Evolutionary conservation across 1,284 basidiomycete species (phyloP), one percentile per base, ranked within the genome.

Genomic region (Apiotrichum sp.): DNA sequence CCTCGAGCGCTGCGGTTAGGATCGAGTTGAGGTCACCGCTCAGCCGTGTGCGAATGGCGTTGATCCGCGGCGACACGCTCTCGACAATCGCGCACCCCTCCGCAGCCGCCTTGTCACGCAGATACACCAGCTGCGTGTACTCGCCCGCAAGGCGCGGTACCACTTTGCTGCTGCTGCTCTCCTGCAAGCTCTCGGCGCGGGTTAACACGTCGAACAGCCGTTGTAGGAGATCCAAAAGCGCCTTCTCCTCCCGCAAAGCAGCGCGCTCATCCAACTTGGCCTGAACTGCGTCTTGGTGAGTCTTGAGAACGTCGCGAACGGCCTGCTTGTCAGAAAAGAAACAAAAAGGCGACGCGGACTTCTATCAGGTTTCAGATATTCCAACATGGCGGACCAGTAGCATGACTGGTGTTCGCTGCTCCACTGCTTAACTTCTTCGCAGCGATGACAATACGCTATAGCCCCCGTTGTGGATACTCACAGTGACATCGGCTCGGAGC

Each of bases 121-220:
- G 87, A 71, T 97, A 98, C 38, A 91, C 79, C n/a, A 97, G 80
- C 70, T 97, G 92, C 3, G 84, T 89, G 70, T 93, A 96, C 73
- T 96, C 93, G 10, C 85, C 80, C 10, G 92, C 90, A 13, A 93
- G 87, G 49, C 93, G 84, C 13, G 84, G 82, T 4, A 97, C 80
- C 66, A 91, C 86, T 72, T 96, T 96, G 49, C 39, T 42, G 49
- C 39, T 42, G 39, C 16, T 33, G 31, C 32, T 36, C 47, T 67
- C 42, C 89, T 89, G 35, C 85, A 96, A 79, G 7, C 84, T 85
- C 71, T 95, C 92, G 1, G 93, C 80, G 41, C 92, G 83, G 2
- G 84, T 81, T 8, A 92, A 81, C 7, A 88, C 89, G 65, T 95
- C 91, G 22, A 90, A 91, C 47, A 95, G 84, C 72, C 90, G 90